Evolutionary conservation across 306 rosid species (phyloP), one percentile per base, ranked within the genome.

Genomic region (Casuarina equisetifolia): DNA sequence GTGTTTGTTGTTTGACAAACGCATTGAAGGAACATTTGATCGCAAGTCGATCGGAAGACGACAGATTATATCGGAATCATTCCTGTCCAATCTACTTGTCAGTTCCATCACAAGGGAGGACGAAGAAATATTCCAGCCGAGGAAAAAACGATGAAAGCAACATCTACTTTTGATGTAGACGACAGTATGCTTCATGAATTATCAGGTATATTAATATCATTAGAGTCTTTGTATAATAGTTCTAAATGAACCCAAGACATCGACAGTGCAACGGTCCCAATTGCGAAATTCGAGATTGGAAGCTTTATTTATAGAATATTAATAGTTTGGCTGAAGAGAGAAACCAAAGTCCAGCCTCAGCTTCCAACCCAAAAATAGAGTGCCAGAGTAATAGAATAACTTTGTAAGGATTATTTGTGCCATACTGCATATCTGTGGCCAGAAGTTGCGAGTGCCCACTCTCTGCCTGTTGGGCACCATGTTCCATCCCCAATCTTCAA

Each of bases 401-500:
- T 3, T 17, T 40, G 40, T 10, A 58, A 57, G 43, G 72, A 69
- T 70, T 82, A 84, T 84, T 92, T 94, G 36, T 89, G 76, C 98
- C 98, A 94, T 61, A 94, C 88, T 49, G 97, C 98, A 74, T 94
- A 94, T 76, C 88, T 84, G 62, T 90, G 88, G 84, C 95, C 97
- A 79, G 73, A 43, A 63, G 95, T 79, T 64, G 98, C 86, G 63
- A 92, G 82, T 17, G 90, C 83, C 97, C 98, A 94, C 86, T 92
- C 93, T 84, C 77, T 84, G 17, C 87, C 88, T 35, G 90, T 69
- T 55, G 97, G 98, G 69, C 89, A 89, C 98, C 98, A 94, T 42
- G 97, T 88, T 74, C 87, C 84, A 72, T 89, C 89, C 43, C 98
- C 98, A 70, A 94, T 94, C 84, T 94, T 94, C 96, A 94, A 86